Conservation (phyloP, 371 early-diverging fungal species). For the Conidiobolus incongruus region DNA sequence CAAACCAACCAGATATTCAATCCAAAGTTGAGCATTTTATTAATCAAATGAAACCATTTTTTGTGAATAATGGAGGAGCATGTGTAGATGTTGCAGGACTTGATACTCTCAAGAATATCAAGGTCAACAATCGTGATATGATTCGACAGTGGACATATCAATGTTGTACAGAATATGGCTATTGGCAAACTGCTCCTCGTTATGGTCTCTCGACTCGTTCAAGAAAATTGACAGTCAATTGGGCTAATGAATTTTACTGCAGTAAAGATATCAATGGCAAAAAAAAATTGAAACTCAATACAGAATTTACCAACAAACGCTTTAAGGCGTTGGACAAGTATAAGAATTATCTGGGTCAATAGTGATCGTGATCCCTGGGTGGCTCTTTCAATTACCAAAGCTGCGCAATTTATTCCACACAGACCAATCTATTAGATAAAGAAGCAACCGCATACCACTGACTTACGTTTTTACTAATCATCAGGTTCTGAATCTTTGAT, state of each 20-base stretch:
- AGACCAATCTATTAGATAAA: constrained; percentile 2
- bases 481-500: constrained; percentile 2
- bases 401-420: constrained; percentile 5
- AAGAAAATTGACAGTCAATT: background rate
- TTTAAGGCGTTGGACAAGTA: constrained; percentile 22
- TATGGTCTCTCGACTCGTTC: constrained; percentile 8
- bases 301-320: constrained; percentile 14
- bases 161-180: constrained; percentile 43
- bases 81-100: no score
- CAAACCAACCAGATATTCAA: background rate
- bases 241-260: background rate
- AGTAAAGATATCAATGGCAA: background rate
- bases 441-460: constrained; percentile 5
- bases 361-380: constrained; percentile 40
- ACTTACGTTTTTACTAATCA: constrained; percentile 1
- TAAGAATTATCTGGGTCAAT: constrained; percentile 26
- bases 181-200: constrained; percentile 25
- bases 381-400: constrained; percentile 10
- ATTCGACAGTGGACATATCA: constrained; percentile 11
- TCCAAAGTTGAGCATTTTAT: background rate
- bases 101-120: no score
- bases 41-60: background rate
- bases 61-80: background rate
- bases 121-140: no score
- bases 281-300: constrained; percentile 9